Conservation (phyloP, 2,329 filamentous ascomycete genomes). For the Pezicula neosporulosa region DNA sequence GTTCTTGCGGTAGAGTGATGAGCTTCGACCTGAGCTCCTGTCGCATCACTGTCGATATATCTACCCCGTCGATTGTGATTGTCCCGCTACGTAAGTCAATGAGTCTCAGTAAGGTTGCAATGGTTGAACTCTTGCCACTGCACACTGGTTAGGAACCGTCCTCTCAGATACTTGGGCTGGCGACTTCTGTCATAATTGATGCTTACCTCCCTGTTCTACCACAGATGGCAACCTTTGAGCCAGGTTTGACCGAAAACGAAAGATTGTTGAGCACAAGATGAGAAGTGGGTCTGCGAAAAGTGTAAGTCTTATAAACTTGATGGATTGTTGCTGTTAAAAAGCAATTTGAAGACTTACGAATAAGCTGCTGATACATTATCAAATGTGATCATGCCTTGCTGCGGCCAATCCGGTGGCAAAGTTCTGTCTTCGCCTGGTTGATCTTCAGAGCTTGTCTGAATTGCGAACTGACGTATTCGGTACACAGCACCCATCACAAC, state of each 20-base stretch:
- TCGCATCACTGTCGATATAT: conserved; percentile 37
- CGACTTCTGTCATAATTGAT: background rate
- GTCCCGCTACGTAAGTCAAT: conserved; percentile 38
- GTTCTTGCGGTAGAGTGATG: conserved; percentile 45
- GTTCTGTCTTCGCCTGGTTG: conserved; percentile 25
- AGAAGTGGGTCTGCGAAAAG: conserved; percentile 22
- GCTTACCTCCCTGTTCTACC: conserved; percentile 41
- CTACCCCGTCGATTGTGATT: conserved; percentile 41
- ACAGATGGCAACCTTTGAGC: conserved; percentile 46
- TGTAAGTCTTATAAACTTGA: background rate
- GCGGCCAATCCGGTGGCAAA: background rate
- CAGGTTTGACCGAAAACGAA: conserved; percentile 49
- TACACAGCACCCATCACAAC: conserved; percentile 53
- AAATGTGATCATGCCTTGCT: background rate
- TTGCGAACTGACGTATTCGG: conserved; percentile 34
- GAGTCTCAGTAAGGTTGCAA: conserved; percentile 45
- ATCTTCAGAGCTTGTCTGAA: conserved; percentile 39
- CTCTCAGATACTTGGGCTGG: background rate
- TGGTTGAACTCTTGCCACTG: conserved; percentile 48
- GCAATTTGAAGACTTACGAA: background rate
- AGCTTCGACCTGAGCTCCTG: conserved; percentile 39
- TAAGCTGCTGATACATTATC: background rate
- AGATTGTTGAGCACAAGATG: conserved; percentile 24
- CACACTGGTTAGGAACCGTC: background rate
- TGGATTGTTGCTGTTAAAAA: background rate